Percentiles rank a stretch among this genome's conserved stretches.
These are phyloP conservation scores for Tylopilus rubrobrunneus DNA, from an alignment of 768 basidiomycete species.

Conservation along the genomic window DNA sequence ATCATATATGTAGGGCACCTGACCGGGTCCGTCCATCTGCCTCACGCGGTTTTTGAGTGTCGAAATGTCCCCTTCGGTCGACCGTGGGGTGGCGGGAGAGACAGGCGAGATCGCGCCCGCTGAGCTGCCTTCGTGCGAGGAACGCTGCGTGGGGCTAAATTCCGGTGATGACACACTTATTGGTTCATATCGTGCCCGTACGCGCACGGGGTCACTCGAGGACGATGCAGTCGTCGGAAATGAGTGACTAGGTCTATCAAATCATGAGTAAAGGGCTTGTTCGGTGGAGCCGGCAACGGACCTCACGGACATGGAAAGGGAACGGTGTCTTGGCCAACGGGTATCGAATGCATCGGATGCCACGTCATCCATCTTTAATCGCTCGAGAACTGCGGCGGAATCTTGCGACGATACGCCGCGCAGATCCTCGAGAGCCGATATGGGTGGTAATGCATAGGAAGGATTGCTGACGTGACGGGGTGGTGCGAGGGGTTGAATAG, in stretches of 20 bases:
- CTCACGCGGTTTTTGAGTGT: constrained; percentile 14
- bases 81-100: constrained; percentile 50
- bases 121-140: constrained; percentile 42
- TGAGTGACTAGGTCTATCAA: constrained; percentile 14
- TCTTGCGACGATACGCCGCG: constrained; percentile 49
- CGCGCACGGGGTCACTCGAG: constrained; percentile 20
- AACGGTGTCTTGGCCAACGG: constrained; percentile 41
- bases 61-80: constrained; percentile 24
- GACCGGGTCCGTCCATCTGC: constrained; percentile 10
- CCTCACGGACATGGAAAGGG: constrained; percentile 40
- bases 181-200: constrained; percentile 17
- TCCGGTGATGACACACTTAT: constrained; percentile 12
- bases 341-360: constrained; percentile 16
- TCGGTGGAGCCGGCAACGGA: constrained; percentile 8
- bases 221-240: constrained; percentile 23
- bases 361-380: constrained; percentile 55
- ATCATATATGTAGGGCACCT: constrained; percentile 8
- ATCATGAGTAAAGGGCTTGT: not conserved
- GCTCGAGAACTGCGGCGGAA: constrained; percentile 61
- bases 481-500: constrained; percentile 36
- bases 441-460: constrained; percentile 60
- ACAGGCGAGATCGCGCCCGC: constrained; percentile 50
- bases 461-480: constrained; percentile 30
- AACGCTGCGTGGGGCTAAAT: constrained; percentile 27
- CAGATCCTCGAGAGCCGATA: constrained; percentile 63